Evolutionary conservation across 371 early-diverging fungal species (phyloP), one percentile per base, ranked within the genome.

Genomic region (Syncephalis plumigaleata): DNA sequence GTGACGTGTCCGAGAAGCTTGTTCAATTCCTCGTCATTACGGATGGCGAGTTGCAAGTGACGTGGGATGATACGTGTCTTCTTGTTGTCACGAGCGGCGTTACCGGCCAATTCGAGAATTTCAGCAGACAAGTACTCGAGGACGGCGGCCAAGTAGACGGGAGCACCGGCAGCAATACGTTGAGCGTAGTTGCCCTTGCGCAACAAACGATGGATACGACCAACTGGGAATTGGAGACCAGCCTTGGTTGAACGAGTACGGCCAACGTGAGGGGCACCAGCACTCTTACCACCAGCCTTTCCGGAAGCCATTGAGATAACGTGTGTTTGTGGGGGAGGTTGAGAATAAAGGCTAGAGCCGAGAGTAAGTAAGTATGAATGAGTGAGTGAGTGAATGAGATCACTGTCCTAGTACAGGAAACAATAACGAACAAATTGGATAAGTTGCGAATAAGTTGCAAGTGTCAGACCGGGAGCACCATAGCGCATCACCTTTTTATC

Each of bases 121-220:
- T 94, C 95, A 63, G 92, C 92, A 60, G 84, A 83, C 57, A 94
- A 74, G 74, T 94, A 94, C 72, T 91, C 91, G 54, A 94, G 80
- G 45, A 91, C 91, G 53, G 92, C 90, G 52, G 92, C 91, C 42
- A 91, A 70, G 72, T 89, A 93, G 61, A 91, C 91, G 59, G 90
- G 90, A 49, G 91, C 89, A 70, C 87, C 84, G 57, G 88, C 87
- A 69, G 87, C 89, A 50, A 91, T 79, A 74, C 91, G 85, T 65
- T 84, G 87, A 53, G 91, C 89, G 64, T 91, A 91, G 83, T 89
- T 90, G 55, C 91, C 91, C 70, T 84, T 84, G 63, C 91, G 83
- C 53, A 94, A 73, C 49, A 84, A 79, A 77, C 92, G 85, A 68
- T 91, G 91, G 62, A 94, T 81, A 84, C 95, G 90, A 65, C 89